phyloP scores from a whole-genome alignment of 495 filamentous ascomycete genomes.

The Aspergillus hancockii region DNA sequence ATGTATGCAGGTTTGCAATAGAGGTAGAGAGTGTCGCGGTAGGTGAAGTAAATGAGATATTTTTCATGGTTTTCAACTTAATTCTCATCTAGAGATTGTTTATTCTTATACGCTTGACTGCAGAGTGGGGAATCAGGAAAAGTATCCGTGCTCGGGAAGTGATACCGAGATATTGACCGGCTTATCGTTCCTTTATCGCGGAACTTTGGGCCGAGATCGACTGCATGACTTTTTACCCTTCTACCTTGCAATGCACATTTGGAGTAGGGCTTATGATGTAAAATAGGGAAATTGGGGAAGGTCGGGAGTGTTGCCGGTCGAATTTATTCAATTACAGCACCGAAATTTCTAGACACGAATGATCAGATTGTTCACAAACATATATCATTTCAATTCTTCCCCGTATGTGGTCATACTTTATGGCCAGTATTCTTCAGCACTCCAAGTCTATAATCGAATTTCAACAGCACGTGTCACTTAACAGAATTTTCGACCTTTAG shows the following conservation, averaged over 20 bases:
- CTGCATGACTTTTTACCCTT: neutral
- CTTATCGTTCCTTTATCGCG: slow-evolving; percentile 10
- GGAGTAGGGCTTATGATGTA: neutral
- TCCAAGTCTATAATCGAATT: no score
- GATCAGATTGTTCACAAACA: no score
- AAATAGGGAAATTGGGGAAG: no score
- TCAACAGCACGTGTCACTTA: no score
- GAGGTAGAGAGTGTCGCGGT: neutral
- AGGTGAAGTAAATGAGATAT: neutral
- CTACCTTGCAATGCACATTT: no score
- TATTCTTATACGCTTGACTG: slow-evolving; percentile 10
- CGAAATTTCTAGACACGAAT: no score
- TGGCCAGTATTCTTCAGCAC: no score
- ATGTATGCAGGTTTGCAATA: neutral
- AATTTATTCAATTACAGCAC: no score
- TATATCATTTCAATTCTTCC: no score
- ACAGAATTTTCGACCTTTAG: no score
- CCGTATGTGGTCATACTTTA: no score
- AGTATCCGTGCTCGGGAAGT: slow-evolving; percentile 18
- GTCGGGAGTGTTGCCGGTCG: no score
- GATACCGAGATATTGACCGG: slow-evolving; percentile 10
- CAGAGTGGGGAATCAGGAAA: slow-evolving; percentile 13
- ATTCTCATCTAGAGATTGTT: neutral
- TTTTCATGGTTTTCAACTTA: neutral
- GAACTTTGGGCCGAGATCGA: slow-evolving; percentile 2